phyloP scores from a whole-genome alignment of 1,284 basidiomycete genomes.

The Fistulina hepatica region DNA sequence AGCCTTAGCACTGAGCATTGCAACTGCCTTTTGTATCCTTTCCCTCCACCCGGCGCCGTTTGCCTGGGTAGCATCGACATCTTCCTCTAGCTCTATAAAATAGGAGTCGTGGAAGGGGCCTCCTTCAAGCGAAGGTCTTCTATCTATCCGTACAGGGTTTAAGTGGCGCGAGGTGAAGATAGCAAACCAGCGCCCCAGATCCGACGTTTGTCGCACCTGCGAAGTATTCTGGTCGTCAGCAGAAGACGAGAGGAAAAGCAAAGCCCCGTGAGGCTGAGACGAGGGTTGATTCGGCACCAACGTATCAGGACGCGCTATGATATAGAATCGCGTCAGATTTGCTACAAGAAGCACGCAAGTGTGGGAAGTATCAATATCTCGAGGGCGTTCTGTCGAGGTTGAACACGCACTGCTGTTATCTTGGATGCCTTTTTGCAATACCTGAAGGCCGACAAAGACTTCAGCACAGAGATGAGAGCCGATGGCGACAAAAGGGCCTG shows the following conservation, averaged over 20 bases:
- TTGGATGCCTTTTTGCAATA: conserved; percentile 52
- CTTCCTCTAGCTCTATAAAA: conserved; percentile 37
- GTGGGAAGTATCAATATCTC: neutral
- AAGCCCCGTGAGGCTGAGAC: conserved; percentile 4
- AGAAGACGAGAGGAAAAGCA: conserved; percentile 10
- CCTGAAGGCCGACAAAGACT: conserved; percentile 45
- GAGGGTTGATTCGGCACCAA: conserved; percentile 16
- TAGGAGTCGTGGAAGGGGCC: conserved; percentile 51
- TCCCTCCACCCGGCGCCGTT: conserved; percentile 24
- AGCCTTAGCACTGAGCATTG: too few species aligned
- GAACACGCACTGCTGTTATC: conserved; percentile 39
- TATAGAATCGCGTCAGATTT: conserved; percentile 57
- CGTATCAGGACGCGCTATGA: conserved; percentile 30
- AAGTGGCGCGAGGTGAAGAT: conserved; percentile 22
- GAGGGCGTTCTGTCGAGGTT: neutral
- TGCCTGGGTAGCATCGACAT: conserved; percentile 5
- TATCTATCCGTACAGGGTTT: conserved; percentile 41
- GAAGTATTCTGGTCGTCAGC: neutral
- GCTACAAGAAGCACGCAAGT: conserved; percentile 26
- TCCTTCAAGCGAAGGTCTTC: conserved; percentile 40
- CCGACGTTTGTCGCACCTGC: conserved; percentile 16
- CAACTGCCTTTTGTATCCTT: conserved; percentile 25
- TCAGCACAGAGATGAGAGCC: conserved; percentile 53
- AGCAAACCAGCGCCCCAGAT: too few species aligned
- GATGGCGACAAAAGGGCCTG: conserved; percentile 52